Conservation (phyloP, 2,329 filamentous ascomycete genomes). For the Stachybotrys chlorohalonatus region DNA sequence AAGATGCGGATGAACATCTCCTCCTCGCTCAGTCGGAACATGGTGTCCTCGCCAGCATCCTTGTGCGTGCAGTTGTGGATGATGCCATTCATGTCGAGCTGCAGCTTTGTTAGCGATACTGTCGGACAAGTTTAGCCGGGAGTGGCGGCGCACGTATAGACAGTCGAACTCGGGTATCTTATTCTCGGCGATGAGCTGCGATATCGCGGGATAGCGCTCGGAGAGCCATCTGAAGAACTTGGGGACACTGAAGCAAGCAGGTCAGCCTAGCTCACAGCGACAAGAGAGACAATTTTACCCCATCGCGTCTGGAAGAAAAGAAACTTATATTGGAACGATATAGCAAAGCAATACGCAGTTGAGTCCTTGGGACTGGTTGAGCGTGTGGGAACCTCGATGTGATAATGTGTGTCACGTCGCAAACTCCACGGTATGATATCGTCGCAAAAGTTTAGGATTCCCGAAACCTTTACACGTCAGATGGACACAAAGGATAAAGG, state of each 20-base stretch:
- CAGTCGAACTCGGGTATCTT: slow-evolving; percentile 98
- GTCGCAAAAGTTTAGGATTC: neutral
- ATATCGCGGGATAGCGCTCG: slow-evolving; percentile 97
- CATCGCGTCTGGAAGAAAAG: neutral
- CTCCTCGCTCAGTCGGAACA: slow-evolving; percentile 89
- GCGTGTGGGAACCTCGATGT: neutral
- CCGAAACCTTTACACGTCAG: neutral
- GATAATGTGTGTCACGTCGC: neutral
- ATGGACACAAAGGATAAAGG: neutral
- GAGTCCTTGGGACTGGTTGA: neutral
- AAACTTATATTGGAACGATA: neutral
- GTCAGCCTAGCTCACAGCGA: too few relatives aligned
- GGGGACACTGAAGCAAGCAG: slow-evolving; percentile 43
- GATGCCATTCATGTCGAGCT: slow-evolving; percentile 97
- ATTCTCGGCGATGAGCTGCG: slow-evolving; percentile 96
- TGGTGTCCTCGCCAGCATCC: slow-evolving; percentile 76
- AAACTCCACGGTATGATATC: neutral
- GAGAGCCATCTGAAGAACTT: slow-evolving; percentile 99
- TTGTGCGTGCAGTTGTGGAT: slow-evolving; percentile 99
- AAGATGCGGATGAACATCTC: slow-evolving; percentile 99
- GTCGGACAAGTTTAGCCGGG: slow-evolving; percentile 3
- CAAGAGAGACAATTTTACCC: neutral
- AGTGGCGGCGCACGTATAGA: slow-evolving; percentile 58
- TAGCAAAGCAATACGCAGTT: neutral
- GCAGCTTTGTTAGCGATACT: slow-evolving; percentile 13